Evolutionary conservation across 2,329 filamentous ascomycete species (phyloP), one percentile per base, ranked within the genome.

Genomic region (Orbilia quercus): DNA sequence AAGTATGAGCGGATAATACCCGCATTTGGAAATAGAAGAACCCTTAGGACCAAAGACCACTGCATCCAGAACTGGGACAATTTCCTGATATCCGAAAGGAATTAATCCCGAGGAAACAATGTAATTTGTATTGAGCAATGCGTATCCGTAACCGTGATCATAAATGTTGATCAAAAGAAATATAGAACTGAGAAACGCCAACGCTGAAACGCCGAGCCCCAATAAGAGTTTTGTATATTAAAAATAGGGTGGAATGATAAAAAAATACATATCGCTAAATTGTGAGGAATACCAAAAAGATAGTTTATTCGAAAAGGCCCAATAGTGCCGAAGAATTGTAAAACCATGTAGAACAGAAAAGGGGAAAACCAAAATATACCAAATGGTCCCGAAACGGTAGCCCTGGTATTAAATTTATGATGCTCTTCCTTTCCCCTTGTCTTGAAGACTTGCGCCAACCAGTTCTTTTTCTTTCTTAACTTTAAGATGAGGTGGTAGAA

Each of bases 1-100:
- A 20, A 47, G 57, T 50, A 73, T 73, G 60, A 73, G 60, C 60
- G 34, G 54, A 73, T 66, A 72, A 66, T 25, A n/a, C 50, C 69
- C 69, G 69, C 60, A 73, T 73, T 73, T 60, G 69, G 69, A 6
- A 73, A 66, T 60, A 25, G 59, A 59, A 47, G 53, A 22, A 72
- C 66, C 22, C 18, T 31, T 16, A 2, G 7, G n/a, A 38, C 3
- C 23, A 34, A 18, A 25, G 16, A 38, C 5, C 18, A 16, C 59
- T 60, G 69, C 47, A 73, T 51, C 60, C 48, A 73, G 60, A 54
- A 28, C 7, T 16, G 23, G 44, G 4, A 14, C 36, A 50, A 16
- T 40, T 53, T 6, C 23, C 47, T 7, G 22, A 38, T 50, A 57
- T 48, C 50, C 31, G 14, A 9, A 50, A 54, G 40, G 31, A 28